phyloP scores from a whole-genome alignment of 176 grass and related monocot genomes.

The Metroxylon sagu region DNA sequence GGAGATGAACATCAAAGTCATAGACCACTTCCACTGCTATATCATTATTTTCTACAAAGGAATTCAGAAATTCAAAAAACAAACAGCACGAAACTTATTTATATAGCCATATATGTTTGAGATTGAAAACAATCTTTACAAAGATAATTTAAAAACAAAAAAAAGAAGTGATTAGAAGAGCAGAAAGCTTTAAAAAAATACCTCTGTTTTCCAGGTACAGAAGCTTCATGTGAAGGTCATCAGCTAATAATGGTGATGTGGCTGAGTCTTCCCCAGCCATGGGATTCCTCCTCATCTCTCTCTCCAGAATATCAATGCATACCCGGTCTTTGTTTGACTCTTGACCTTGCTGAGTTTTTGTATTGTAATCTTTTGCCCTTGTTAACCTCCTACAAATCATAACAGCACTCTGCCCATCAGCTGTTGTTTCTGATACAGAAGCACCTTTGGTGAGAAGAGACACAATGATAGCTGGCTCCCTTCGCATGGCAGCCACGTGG shows the following conservation, averaged over 20 bases:
- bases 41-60: too few species aligned
- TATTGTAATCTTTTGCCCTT: slow-evolving; percentile 63
- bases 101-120: too few species aligned
- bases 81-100: too few species aligned
- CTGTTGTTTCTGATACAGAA: slow-evolving; percentile 40
- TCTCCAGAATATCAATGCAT: slow-evolving; percentile 89
- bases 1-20: too few species aligned
- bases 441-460: slow-evolving; percentile 78
- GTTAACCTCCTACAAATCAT: slow-evolving; percentile 76
- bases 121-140: neutral
- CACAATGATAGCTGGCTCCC: slow-evolving; percentile 79
- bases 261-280: slow-evolving; percentile 70
- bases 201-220: slow-evolving; percentile 98
- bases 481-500: slow-evolving; percentile 90
- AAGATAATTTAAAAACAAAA: neutral
- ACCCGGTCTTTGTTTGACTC: slow-evolving; percentile 93
- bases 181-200: slow-evolving; percentile 9
- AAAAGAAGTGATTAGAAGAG: too few species aligned
- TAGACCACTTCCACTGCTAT: too few species aligned
- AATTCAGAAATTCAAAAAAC: too few species aligned
- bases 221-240: slow-evolving; percentile 90
- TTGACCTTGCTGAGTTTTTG: slow-evolving; percentile 59
- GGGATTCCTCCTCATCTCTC: slow-evolving; percentile 78
- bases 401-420: slow-evolving; percentile 62
- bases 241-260: slow-evolving; percentile 91